A percentile compares a stretch with the other conserved stretches of the same genome.
Conservation (phyloP, 352 stramenopile species). For the Nothophytophthora sp. region DNA sequence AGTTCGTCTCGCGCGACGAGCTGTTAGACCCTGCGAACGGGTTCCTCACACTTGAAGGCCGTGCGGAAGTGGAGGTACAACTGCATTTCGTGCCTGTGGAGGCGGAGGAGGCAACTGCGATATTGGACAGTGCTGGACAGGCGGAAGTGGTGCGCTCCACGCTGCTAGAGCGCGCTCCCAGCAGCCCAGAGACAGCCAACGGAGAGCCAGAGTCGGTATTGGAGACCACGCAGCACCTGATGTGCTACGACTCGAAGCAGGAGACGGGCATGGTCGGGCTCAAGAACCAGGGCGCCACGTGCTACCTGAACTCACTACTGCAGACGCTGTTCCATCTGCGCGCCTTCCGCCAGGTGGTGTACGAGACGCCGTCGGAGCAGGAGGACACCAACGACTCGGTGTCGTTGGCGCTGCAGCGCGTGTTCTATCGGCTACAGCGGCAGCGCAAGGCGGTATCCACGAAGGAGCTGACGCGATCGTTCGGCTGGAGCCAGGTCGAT, state of each 20-base stretch:
- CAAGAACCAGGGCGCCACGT: conserved; percentile 92
- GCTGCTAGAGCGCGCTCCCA: not conserved
- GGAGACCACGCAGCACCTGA: conserved; percentile 30
- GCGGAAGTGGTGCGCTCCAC: not conserved
- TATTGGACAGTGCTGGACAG: conserved; percentile 7
- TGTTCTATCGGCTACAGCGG: conserved; percentile 84
- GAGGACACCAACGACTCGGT: conserved; percentile 88
- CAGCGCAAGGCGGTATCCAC: conserved; percentile 85
- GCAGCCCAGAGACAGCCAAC: conserved; percentile 2
- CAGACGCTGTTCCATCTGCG: conserved; percentile 92
- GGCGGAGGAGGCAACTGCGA: conserved; percentile 4
- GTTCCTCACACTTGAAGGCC: conserved; percentile 46
- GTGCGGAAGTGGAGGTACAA: conserved; percentile 50
- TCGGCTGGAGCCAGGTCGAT: conserved; percentile 92
- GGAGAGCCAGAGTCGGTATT: conserved; percentile 3
- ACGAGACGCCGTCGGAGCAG: conserved; percentile 70
- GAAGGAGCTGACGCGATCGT: conserved; percentile 92
- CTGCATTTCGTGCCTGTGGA: conserved; percentile 38
- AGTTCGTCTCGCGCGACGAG: conserved; percentile 46
- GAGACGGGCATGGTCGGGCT: conserved; percentile 87
- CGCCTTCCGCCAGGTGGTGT: conserved; percentile 86
- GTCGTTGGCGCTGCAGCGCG: conserved; percentile 78
- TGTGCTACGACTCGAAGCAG: conserved; percentile 75
- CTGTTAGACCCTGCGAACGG: conserved; percentile 47
- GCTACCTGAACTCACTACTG: conserved; percentile 94